phyloP scores from a whole-genome alignment of 768 basidiomycete species.

The Suillus americanus region DNA sequence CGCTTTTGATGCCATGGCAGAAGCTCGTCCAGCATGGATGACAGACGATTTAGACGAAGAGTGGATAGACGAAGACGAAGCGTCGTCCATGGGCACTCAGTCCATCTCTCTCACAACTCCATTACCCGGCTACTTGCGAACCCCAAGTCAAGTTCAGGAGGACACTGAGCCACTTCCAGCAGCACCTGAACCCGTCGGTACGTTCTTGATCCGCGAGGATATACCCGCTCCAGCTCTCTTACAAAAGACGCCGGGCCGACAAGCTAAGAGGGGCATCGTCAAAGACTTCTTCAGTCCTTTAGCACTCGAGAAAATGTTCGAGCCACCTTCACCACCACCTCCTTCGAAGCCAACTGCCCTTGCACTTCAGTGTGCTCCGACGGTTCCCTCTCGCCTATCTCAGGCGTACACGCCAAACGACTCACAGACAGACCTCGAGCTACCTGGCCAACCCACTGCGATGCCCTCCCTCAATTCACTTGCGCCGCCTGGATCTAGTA shows the following conservation, averaged over 20 bases:
- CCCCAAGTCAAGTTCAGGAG: constrained; percentile 37
- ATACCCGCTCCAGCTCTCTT: constrained; percentile 53
- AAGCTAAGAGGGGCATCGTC: constrained; percentile 52
- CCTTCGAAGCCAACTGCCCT: constrained; percentile 19
- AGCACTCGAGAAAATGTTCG: constrained; percentile 88
- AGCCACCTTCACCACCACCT: constrained; percentile 82
- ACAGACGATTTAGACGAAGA: constrained; percentile 90
- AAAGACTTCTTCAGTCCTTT: constrained; percentile 89
- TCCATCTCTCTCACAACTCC: constrained; percentile 61
- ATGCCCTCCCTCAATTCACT: constrained; percentile 12
- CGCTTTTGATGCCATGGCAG: constrained; percentile 7
- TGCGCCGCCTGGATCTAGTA: constrained; percentile 23
- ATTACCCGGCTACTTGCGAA: constrained; percentile 48
- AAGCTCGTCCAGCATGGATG: constrained; percentile 68
- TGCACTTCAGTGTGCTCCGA: constrained; percentile 28
- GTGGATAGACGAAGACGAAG: constrained; percentile 69
- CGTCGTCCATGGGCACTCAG: constrained; percentile 40
- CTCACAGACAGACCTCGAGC: constrained; percentile 24
- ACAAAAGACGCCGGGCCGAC: constrained; percentile 64
- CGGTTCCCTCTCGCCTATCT: constrained; percentile 36
- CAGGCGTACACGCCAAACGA: constrained; percentile 36
- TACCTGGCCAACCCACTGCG: constrained; percentile 9
- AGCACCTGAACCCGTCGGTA: constrained; percentile 49
- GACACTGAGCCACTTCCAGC: constrained; percentile 27
- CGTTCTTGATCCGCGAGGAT: constrained; percentile 76